phyloP scores from a whole-genome alignment of 768 basidiomycete species.

The Amanita polypyramis region DNA sequence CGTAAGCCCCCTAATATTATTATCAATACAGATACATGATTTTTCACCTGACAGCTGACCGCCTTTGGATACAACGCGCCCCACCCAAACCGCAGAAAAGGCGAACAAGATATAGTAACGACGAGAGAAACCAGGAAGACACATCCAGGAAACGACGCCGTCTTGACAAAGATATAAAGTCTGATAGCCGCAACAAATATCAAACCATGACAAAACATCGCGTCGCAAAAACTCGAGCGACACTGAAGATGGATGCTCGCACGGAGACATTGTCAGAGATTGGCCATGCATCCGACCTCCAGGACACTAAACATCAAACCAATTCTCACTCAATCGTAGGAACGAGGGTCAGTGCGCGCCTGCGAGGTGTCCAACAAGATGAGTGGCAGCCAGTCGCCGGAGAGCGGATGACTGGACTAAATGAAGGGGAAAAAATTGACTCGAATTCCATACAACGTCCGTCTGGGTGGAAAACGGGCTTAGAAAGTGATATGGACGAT shows the following conservation, averaged over 20 bases:
- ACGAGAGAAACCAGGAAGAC: slow-evolving; percentile 8
- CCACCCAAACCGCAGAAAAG: slow-evolving; percentile 39
- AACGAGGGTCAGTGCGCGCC: slow-evolving; percentile 54
- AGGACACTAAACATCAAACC: neutral
- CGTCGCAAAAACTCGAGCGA: slow-evolving; percentile 64
- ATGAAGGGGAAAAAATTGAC: neutral
- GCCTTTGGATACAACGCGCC: slow-evolving; percentile 79
- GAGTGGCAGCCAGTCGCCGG: slow-evolving; percentile 77
- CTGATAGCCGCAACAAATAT: neutral
- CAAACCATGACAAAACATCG: slow-evolving; percentile 27
- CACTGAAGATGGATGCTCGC: slow-evolving; percentile 56
- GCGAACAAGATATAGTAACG: slow-evolving; percentile 14
- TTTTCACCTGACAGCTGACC: slow-evolving; percentile 40
- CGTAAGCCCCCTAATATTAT: slow-evolving; percentile 28
- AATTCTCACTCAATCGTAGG: slow-evolving; percentile 30
- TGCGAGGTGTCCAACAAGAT: slow-evolving; percentile 47
- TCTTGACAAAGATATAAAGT: neutral
- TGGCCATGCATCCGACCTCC: slow-evolving; percentile 34
- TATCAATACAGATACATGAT: slow-evolving; percentile 2
- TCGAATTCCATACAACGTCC: neutral
- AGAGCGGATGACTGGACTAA: slow-evolving; percentile 47
- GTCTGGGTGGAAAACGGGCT: slow-evolving; percentile 32
- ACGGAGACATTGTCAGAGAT: slow-evolving; percentile 40
- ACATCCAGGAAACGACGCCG: slow-evolving; percentile 6
- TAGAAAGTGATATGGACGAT: slow-evolving; percentile 53